These are phyloP conservation scores for Pilatotrama ljubarskyi DNA, from an alignment of 768 basidiomycete species.

Conservation along the genomic window DNA sequence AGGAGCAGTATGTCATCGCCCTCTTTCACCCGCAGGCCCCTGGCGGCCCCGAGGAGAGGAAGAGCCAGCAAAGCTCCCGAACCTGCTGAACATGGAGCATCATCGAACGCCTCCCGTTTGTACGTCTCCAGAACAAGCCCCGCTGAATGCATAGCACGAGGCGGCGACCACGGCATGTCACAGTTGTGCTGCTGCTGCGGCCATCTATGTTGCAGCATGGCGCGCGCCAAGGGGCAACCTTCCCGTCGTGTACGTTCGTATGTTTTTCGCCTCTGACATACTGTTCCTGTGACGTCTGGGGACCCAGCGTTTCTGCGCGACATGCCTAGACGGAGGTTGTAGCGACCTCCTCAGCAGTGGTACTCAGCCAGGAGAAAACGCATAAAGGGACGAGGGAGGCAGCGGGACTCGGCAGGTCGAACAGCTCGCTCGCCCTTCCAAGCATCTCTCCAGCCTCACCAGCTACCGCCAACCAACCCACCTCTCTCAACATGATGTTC, in stretches of 20 bases:
- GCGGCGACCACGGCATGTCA: not conserved
- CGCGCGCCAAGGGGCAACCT: not conserved
- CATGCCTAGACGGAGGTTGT: not conserved
- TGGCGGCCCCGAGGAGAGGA: not conserved
- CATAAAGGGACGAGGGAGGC: not conserved
- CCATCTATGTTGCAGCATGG: not conserved
- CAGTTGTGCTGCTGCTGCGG: not conserved
- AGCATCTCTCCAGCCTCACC: not conserved
- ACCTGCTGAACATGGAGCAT: slow-evolving; percentile 12
- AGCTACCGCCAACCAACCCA: not conserved
- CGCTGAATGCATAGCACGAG: not conserved
- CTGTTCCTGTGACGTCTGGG: slow-evolving; percentile 11
- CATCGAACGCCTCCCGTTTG: not conserved
- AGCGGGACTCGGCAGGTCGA: not conserved
- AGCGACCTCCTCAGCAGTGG: not conserved
- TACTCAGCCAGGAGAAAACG: not conserved
- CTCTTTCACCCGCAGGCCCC: not conserved
- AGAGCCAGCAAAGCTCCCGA: not conserved
- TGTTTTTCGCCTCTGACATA: not conserved
- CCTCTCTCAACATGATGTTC: slow-evolving; percentile 18
- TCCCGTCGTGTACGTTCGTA: not conserved
- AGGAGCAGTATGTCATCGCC: slow-evolving; percentile 1
- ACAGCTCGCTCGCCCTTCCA: not conserved
- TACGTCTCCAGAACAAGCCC: not conserved
- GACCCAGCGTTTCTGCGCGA: not conserved